A percentile compares a stretch with the other conserved stretches of the same genome.
Conservation (phyloP, 352 stramenopile genomes). For the Globisporangium cylindrosporum region DNA sequence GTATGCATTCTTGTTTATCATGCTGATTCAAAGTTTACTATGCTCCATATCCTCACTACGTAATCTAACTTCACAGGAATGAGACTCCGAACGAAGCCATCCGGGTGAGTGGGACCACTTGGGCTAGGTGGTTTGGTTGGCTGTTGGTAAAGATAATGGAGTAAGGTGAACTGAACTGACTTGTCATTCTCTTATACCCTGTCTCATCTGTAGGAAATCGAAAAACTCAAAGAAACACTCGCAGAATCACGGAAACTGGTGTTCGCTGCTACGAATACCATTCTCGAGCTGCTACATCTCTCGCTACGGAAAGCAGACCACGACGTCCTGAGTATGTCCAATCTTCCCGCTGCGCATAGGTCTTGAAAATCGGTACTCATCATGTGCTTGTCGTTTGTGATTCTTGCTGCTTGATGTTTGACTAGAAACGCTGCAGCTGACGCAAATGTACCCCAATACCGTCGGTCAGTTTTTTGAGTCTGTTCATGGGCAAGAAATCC, state of each 20-base stretch:
- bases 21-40: not conserved
- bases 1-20: not conserved
- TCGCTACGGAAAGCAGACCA: conserved; percentile 53
- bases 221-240: conserved; percentile 52
- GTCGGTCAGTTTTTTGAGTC: conserved; percentile 54
- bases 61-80: conserved; percentile 19
- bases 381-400: too few species aligned
- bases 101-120: conserved; percentile 16
- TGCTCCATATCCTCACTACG: not conserved
- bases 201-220: conserved; percentile 39
- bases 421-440: conserved; percentile 54
- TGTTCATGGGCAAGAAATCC: conserved; percentile 49
- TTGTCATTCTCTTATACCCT: too few species aligned
- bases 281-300: conserved; percentile 58
- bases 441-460: conserved; percentile 60
- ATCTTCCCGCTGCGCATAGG: too few species aligned
- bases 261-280: conserved; percentile 55
- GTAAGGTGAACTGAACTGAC: not conserved
- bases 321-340: conserved; percentile 48
- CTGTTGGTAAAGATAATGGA: not conserved
- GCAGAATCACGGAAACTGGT: conserved; percentile 55
- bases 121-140: not conserved
- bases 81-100: conserved; percentile 45
- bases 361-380: too few species aligned
- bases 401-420: too few species aligned